phyloP scores from a whole-genome alignment of 2,329 filamentous ascomycete species.

The Aspergillus ustus region DNA sequence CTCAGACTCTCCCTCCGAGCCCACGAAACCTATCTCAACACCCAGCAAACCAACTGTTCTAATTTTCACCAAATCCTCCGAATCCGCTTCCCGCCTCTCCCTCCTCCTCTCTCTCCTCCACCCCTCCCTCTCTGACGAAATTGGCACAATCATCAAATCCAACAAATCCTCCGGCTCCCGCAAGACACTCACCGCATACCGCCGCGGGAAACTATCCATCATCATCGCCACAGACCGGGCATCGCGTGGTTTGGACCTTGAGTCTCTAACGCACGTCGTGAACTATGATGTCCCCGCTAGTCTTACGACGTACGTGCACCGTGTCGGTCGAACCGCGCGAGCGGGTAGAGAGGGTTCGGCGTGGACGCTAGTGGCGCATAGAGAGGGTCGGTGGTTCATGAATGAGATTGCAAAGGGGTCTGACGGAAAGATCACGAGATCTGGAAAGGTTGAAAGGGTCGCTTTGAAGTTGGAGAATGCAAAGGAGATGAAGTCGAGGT shows the following conservation, averaged over 20 bases:
- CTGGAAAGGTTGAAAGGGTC: conserved; percentile 35
- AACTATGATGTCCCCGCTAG: conserved; percentile 92
- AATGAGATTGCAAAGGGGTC: conserved; percentile 69
- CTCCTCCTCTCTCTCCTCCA: conserved; percentile 74
- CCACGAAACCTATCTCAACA: conserved; percentile 25
- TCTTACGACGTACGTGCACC: conserved; percentile 83
- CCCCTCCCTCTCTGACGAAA: conserved; percentile 59
- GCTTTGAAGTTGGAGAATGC: conserved; percentile 35
- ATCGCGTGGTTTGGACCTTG: conserved; percentile 84
- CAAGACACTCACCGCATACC: conserved; percentile 70
- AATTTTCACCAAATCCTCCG: conserved; percentile 90
- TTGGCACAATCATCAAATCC: conserved; percentile 77
- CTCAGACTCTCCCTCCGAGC: conserved; percentile 26
- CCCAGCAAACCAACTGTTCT: conserved; percentile 57
- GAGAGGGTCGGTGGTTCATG: conserved; percentile 91
- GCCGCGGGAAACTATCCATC: conserved; percentile 66
- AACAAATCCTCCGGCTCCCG: conserved; percentile 73
- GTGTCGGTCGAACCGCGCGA: conserved; percentile 87
- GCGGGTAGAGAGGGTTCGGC: conserved; percentile 76
- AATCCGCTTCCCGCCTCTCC: conserved; percentile 82
- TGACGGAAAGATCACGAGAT: conserved; percentile 39
- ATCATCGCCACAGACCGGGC: conserved; percentile 93
- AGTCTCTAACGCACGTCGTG: conserved; percentile 78
- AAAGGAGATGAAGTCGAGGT: conserved; percentile 36
- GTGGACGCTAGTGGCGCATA: conserved; percentile 83